A percentile compares a stretch with the other conserved stretches of the same genome.
These are phyloP conservation scores for Fomitopsis betulina DNA, from an alignment of 1,284 basidiomycete genomes.

Conservation along the genomic window DNA sequence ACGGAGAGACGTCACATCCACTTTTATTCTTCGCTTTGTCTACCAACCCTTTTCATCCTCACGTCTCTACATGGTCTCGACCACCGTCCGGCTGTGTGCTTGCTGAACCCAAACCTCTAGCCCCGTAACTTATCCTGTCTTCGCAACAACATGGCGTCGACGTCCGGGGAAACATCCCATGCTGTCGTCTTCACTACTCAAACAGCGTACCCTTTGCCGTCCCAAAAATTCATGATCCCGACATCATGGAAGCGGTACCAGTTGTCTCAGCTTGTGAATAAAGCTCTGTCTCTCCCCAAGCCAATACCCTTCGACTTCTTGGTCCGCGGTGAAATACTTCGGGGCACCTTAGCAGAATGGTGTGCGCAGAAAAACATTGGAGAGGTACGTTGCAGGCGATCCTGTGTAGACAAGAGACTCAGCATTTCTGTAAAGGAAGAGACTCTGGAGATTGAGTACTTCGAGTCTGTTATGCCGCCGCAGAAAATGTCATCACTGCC, in stretches of 20 bases:
- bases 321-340: constrained; percentile 77
- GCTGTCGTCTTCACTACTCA: constrained; percentile 83
- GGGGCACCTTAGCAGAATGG: constrained; percentile 76
- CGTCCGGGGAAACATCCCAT: constrained; percentile 30
- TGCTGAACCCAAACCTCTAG: too few species aligned
- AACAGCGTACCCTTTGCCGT: constrained; percentile 77
- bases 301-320: constrained; percentile 95
- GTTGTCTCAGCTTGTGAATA: constrained; percentile 97
- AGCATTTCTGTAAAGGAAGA: constrained; percentile 55
- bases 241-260: constrained; percentile 90
- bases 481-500: constrained; percentile 77
- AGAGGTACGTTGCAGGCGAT: constrained; percentile 41
- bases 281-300: constrained; percentile 72
- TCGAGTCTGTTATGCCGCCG: constrained; percentile 89
- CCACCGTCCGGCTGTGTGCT: too few species aligned
- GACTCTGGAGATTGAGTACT: constrained; percentile 91
- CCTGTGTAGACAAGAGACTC: too few species aligned
- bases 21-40: too few species aligned
- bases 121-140: too few species aligned
- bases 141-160: constrained; percentile 20
- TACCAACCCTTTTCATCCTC: too few species aligned
- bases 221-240: constrained; percentile 94
- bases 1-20: too few species aligned
- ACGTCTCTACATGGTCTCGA: too few species aligned
- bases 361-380: constrained; percentile 67